phyloP scores from a whole-genome alignment of 2,329 filamentous ascomycete genomes.

The Scedosporium minutisporum region DNA sequence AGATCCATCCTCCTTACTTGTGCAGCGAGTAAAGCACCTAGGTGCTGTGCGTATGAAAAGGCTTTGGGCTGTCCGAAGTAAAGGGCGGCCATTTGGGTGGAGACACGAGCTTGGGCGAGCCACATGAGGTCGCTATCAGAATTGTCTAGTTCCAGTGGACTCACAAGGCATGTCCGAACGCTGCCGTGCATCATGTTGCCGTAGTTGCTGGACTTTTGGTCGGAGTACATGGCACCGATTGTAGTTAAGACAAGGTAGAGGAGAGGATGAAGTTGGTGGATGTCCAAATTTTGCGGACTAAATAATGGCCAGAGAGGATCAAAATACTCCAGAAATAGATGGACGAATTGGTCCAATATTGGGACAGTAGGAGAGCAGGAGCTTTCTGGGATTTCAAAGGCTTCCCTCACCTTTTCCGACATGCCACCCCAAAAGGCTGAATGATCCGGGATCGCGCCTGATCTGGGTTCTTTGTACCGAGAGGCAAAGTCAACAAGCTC shows the following conservation, averaged over 20 bases:
- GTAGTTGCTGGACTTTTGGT: neutral
- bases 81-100: neutral
- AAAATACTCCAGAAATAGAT: neutral
- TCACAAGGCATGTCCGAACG: neutral
- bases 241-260: neutral
- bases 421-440: neutral
- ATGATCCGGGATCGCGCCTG: neutral
- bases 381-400: neutral
- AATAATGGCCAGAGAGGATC: constrained; percentile 2
- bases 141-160: neutral
- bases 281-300: neutral
- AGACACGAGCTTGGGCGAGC: neutral
- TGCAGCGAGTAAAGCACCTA: neutral
- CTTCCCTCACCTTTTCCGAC: neutral
- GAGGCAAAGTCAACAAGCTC: neutral
- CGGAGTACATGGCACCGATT: constrained; percentile 3
- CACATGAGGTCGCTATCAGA: neutral
- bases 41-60: constrained; percentile 2
- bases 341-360: neutral
- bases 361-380: neutral
- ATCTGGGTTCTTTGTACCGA: neutral
- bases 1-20: constrained; percentile 1
- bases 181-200: neutral
- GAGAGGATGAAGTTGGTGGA: neutral
- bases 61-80: constrained; percentile 2